A percentile compares a stretch with the other conserved stretches of the same genome.
These are phyloP conservation scores for Saccharomyces kudriavzevii DNA, from an alignment of 805 yeast species.

Conservation along the genomic window DNA sequence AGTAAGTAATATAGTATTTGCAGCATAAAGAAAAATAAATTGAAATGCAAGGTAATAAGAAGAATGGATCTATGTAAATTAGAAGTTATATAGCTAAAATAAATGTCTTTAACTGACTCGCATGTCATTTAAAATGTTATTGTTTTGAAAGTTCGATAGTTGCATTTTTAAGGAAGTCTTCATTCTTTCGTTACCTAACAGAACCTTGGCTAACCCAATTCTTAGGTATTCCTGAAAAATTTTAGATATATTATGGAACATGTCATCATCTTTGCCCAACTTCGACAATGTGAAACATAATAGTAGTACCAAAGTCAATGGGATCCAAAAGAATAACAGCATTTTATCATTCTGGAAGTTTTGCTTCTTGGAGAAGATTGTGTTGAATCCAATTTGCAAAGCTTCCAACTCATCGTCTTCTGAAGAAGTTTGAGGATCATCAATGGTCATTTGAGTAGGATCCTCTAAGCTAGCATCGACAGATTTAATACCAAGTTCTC, in stretches of 20 bases:
- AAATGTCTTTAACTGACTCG: neutral
- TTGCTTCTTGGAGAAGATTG: constrained; percentile 37
- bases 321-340: constrained; percentile 87
- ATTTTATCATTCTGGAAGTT: constrained; percentile 64
- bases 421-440: constrained; percentile 24
- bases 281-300: constrained; percentile 36
- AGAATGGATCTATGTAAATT: neutral
- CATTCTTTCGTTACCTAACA: constrained; percentile 44
- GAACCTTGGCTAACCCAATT: constrained; percentile 36
- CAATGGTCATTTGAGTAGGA: constrained; percentile 4
- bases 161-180: constrained; percentile 32
- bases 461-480: neutral
- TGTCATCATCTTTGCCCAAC: constrained; percentile 32
- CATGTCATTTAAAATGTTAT: constrained; percentile 8
- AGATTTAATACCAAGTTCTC: neutral
- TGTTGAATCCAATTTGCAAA: constrained; percentile 31
- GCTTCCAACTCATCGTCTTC: constrained; percentile 28
- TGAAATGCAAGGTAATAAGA: neutral
- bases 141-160: constrained; percentile 18
- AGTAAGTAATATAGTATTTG: neutral
- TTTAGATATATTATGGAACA: constrained; percentile 22
- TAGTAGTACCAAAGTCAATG: constrained; percentile 53
- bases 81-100: neutral
- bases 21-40: neutral
- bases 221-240: constrained; percentile 35